Base-by-base conservation (phyloP, 352 stramenopile species). In the Phytophthora palmivora region DNA sequence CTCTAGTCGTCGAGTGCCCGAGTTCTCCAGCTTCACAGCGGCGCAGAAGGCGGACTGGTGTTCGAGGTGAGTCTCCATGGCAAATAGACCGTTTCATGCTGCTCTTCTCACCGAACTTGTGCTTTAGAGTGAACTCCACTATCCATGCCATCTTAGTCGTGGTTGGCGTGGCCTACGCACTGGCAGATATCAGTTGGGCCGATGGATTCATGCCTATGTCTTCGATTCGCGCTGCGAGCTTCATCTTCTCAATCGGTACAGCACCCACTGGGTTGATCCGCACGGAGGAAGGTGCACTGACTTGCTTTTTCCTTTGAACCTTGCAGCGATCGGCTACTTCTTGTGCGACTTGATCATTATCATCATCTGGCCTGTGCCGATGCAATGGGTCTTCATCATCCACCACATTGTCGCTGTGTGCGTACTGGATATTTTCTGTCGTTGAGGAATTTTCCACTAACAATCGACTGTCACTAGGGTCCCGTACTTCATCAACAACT, bases 401-500 rank as follows among this genome's bases (percentile, higher is more conserved):
- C 84, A 93, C 70, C 84, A 93, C 67, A 76, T 87, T 53, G 82
- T 93, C 58, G 84, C 84, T 49, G 82, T 90, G 84, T 93, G 87
- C 57, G 84, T 80, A 38, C 26, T 50, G 18, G 24, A 8, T 18
- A 30, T 30, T 39, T 45, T 56, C 6, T 36, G n/a, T 10, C 21
- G 22, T 2, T 7, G 15, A 49, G 15, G 14, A 16, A n/a, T 8
- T 26, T 21, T 42, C 24, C 46, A 38, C 21, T 47, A 19, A 52
- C 18, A 30, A 19, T 32, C 6, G 46, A 21, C 15, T 67, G 14
- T 39, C 5, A 5, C 32, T 55, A 93, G 84, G 11, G 61, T 92
- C 9, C 86, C 86, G 32, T 94, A 94, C 62, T 79, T 87, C 10
- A 91, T 94, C 70, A 92, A 94, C 80, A 94, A 94, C 67, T 94